Evolutionary conservation across 805 yeast species (phyloP), one percentile per base, ranked within the genome.

Genomic region (Saccharomycopsis microspora): DNA sequence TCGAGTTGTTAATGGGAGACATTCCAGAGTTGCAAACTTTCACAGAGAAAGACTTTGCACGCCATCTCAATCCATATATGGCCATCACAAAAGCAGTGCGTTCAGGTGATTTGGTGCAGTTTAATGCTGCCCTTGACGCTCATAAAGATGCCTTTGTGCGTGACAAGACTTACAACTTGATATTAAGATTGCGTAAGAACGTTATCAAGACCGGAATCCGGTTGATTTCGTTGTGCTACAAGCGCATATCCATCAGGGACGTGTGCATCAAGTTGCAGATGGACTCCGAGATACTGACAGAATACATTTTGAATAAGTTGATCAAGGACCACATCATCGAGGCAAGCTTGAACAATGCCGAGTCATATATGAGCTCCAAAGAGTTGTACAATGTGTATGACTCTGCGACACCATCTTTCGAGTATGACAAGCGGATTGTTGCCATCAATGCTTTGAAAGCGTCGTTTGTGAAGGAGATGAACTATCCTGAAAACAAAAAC

Each of bases 191-290:
- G 60, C 84, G 97, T 63, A 96, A 95, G 61, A 93, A 90, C 63
- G 99, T 93, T 53, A 93, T 93, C 66, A 93, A 90, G 68, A 89
- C 99, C 1, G 99, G 98, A 60, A 87, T 93, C 52, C 78, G 97
- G 64, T 84, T 86, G 59, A 86, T 93, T 60, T 85, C 96, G 8
- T 70, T 93, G 58, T 81, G 96, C 5, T 93, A 93, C 69, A 84
- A 93, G 51, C 81, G 78, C 62, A 93, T 93, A 52, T 85, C 97
- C 3, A 74, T 93, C 58, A 85, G 83, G 64, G 99, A 93, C 61
- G 88, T 93, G 49, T 93, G 98, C 65, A 75, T 93, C 58, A 86
- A 90, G 61, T 75, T 93, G 61, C 88, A 85, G 57, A 74, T 93
- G 53, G 98, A 90, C 59, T 81, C 89, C 43, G 99, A 93, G 68